Evolutionary conservation across 2,329 filamentous ascomycete genomes (phyloP).

Genomic region (Fusarium nanum): DNA sequence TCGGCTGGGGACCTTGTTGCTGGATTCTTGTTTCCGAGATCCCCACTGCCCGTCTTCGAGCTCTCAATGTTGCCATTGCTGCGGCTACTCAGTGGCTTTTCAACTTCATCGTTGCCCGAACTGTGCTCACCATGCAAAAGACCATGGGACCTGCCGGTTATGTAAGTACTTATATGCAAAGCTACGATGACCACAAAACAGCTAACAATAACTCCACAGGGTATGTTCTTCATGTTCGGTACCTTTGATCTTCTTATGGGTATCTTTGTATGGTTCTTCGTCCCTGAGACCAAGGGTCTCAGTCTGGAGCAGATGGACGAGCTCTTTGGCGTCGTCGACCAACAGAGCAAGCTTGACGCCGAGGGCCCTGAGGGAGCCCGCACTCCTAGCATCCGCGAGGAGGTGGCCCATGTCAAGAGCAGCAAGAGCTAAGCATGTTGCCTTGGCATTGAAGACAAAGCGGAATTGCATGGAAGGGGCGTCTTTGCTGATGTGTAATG

Average conservation of each 20-base stretch:
- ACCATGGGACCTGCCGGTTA: conserved; percentile 58
- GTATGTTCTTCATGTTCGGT: conserved; percentile 77
- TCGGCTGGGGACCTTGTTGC: conserved; percentile 77
- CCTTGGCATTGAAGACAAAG: neutral
- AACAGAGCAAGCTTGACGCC: conserved; percentile 46
- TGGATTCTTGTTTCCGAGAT: conserved; percentile 80
- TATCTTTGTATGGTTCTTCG: conserved; percentile 73
- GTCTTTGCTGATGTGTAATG: neutral
- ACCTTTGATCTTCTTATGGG: conserved; percentile 74
- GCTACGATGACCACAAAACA: neutral
- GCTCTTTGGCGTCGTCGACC: conserved; percentile 70
- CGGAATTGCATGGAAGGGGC: neutral
- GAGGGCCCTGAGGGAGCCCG: conserved; percentile 49
- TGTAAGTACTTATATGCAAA: conserved; percentile 46
- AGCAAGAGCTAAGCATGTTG: conserved; percentile 7
- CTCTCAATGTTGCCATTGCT: conserved; percentile 74
- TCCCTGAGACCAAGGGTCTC: conserved; percentile 77
- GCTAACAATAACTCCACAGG: conserved; percentile 48
- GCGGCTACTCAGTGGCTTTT: conserved; percentile 79
- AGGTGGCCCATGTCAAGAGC: conserved; percentile 35
- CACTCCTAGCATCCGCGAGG: conserved; percentile 46
- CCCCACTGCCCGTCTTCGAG: conserved; percentile 72
- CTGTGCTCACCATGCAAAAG: conserved; percentile 75
- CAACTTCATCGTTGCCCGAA: conserved; percentile 75
- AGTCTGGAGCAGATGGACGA: conserved; percentile 74